Base-by-base conservation (phyloP, 2,329 filamentous ascomycete species). In the Xylariaceae sp. region DNA sequence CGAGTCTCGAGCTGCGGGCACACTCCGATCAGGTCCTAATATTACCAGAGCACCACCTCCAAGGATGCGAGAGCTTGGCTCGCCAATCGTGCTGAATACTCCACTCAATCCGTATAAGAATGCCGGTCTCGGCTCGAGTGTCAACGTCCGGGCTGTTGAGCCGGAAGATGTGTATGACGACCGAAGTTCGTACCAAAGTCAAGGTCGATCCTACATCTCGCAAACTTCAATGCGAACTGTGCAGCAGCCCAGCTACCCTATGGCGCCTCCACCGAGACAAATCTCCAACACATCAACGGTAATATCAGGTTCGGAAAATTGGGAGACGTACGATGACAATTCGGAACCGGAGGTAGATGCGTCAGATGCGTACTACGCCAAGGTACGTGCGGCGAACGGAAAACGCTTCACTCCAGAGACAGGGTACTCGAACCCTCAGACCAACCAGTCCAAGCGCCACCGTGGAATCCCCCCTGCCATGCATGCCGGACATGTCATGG, bases 301-400 rank as follows among this genome's bases (percentile, higher is more conserved):
- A 17, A 74, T 86, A 19, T 89, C 87, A 4, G 88, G 87, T 1
- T 95, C 88, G 3, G 91, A 97, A 66, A 97, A 97, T 63, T 97
- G 91, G 91, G 91, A 97, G 65, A 95, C 90, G 9, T 97, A 93
- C 56, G 90, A 93, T 54, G 88, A 95, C 61, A 81, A 77, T 51
- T 89, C 85, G 47, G 84, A 89, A 56, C 79, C 83, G 0, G 86
- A 89, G 55, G 73, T 76, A 18, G 89, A 95, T 60, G 78, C 78
- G 0, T 83, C 82, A 3, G 87, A 93, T 46, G 75, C 80, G 9
- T 94, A 95, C 64, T 88, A 88, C 57, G 85, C 87, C 50, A 89
- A 87, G 64, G 69, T 90, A 40, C 78, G 84, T 43, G 81, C 83
- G 24, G 76, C 83, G 4, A 77, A 80, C 28, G 74, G 74, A 52